Percentiles rank a stretch among this genome's conserved stretches.
Evolutionary conservation across 768 basidiomycete species (phyloP).

Genomic region (Neoboletus magnificus): DNA sequence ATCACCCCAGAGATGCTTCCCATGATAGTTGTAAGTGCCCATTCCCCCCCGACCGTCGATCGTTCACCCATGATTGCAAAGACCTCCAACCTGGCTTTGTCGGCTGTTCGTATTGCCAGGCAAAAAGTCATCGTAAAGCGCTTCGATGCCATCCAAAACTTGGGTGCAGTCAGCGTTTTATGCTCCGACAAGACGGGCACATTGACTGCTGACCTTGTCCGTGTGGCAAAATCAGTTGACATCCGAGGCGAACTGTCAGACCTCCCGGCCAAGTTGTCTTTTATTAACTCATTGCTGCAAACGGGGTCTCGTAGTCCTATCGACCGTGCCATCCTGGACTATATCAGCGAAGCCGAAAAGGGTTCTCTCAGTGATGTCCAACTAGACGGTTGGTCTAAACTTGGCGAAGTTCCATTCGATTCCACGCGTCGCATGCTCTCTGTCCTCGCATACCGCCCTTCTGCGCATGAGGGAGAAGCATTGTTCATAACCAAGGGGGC

Average conservation of each 20-base stretch:
- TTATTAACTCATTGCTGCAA: conserved; percentile 32
- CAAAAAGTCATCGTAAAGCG: conserved; percentile 61
- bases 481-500: conserved; percentile 31
- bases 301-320: conserved; percentile 37
- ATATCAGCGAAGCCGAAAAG: conserved; percentile 15
- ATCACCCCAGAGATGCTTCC: conserved; percentile 34
- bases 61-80: conserved; percentile 38
- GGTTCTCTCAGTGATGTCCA: conserved; percentile 2
- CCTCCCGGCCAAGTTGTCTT: conserved; percentile 28
- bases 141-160: conserved; percentile 60
- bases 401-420: conserved; percentile 36
- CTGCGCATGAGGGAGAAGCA: conserved; percentile 13
- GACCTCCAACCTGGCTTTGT: conserved; percentile 58
- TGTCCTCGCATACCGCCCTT: conserved; percentile 29
- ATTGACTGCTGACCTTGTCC: conserved; percentile 40
- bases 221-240: conserved; percentile 33
- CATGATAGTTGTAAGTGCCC: conserved; percentile 32
- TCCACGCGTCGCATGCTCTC: conserved; percentile 37
- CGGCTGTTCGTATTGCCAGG: conserved; percentile 51
- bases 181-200: conserved; percentile 72
- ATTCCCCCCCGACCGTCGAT: neutral
- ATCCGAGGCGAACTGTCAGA: conserved; percentile 19
- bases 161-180: conserved; percentile 51
- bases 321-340: conserved; percentile 33
- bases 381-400: conserved; percentile 26